Evolutionary conservation across 306 rosid genomes (phyloP), one percentile per base, ranked within the genome.

Genomic region (Betula pendula): DNA sequence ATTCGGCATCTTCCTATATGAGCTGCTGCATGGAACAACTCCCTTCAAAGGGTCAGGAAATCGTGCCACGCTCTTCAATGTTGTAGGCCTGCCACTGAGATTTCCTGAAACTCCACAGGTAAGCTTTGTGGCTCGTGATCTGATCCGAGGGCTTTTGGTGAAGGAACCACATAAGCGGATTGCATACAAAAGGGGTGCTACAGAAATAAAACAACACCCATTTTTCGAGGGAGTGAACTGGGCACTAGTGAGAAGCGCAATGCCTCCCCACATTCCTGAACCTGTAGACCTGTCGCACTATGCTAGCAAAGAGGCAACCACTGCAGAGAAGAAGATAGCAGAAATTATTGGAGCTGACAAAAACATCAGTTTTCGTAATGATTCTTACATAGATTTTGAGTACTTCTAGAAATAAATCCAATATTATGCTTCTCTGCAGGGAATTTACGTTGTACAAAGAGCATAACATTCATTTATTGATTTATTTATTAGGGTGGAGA

Each of bases 221-320:
- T 93, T 93, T 83, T 93, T 93, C 38, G 97, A 93, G 70, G 98
- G 97, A 48, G 91, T 93, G 68, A 93, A 93, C 76, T 93, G 98
- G 97, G 98, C 98, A 11, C 86, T 93, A 1, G 95, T 93, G 27
- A 91, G 98, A 85, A 81, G 98, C 72, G 98, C 92, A 43, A 55
- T 17, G 47, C 97, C 98, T 81, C 98, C 98, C 4, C 92, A 89
- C 72, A 24, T 93, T 65, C 96, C 98, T 51, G 97, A 93, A 1
- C 75, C 87, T 24, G 70, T 91, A 71, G 93, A 91, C 77, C 89
- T 85, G 76, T 81, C 95, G 6, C 90, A 85, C 74, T 91, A 80
- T 79, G 92, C 93, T 75, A 84, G 77, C 69, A 81, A 81, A 76
- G 79, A 74, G 27, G 50, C 85, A 49, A 24, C 45, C 33, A 47